Evolutionary conservation across 202 grass and related monocot species (phyloP), one percentile per base, ranked within the genome.

Genomic region (Saccharum hybrid): DNA sequence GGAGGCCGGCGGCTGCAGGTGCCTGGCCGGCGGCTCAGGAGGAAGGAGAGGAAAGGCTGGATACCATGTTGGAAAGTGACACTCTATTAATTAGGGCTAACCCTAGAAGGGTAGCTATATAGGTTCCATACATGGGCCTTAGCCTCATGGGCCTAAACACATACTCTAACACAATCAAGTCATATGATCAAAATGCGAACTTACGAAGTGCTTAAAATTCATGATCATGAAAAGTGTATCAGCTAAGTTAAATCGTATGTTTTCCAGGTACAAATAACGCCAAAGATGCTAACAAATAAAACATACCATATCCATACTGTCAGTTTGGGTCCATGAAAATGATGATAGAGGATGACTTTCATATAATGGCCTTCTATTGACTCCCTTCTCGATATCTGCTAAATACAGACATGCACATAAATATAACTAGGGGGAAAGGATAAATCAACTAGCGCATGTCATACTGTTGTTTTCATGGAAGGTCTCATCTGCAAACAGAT

Each of bases 271-370:
- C 21, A 82, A 63, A 51, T 54, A 38, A 80, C 2, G 60, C 34
- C 8, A 13, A 18, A 30, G 26, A 64, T 10, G 84, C 39, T 75
- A 59, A 62, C 12, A 82, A 63, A 76, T 37, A 52, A 73, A 69
- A 88, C 90, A 85, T 90, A 97, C 94, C 63, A 88, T 92, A 91
- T 95, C 92, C 45, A 88, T 41, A 77, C 81, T 87, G 73, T 98
- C 89, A 78, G 92, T 89, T 83, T 81, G 73, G 33, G 89, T 93
- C 92, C 85, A 98, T 39, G 92, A 92, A 93, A 98, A 98, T 67
- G 86, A 82, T 88, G 92, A 95, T 65, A 88, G 67, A 30, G 92
- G 92, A 63, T 90, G 92, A 74, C 74, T 91, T 76, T 85, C 76
- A 38, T 93, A 92, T 11, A 98, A 82, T 72, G 92, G 92, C 75